Base-by-base conservation (phyloP, 306 rosid species). In the Acacia melanoxylon region DNA sequence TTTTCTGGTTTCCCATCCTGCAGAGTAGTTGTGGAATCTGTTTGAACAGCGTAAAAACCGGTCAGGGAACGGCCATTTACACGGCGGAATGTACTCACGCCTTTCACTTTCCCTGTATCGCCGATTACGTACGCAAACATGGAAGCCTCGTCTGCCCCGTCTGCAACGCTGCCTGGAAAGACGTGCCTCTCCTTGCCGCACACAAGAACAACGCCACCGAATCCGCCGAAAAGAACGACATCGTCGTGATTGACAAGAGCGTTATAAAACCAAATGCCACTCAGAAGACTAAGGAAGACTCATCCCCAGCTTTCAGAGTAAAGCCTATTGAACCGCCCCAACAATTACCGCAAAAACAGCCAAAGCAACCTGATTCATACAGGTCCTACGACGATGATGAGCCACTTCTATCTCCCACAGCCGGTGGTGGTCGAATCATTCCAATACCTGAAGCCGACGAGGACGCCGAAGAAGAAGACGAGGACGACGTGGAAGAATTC, bases 1-100 rank as follows among this genome's bases (percentile, higher is more conserved):
- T 22, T 62, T 31, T 31, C 35, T 16, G 22, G 13, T 24, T 11
- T 48, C 2, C 3, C 13, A 48, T 56, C 41, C 66, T 80, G 10
- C 98, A 95, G 99, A 93, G 92, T 81, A 93, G 97, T 82, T 95
- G 99, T 73, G 98, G 97, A 85, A 91, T 95, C 76, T 95, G 99
- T 83, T 87, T 91, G 90, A 93, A 82, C 45, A 92, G 93, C 83
- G 98, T 95, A 83, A 95, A 93, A 66, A 91, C 98, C 2, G 99
- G 99, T 27, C 99, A 95, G 31, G 97, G 99, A 11, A 95, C 94
- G 25, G 99, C 99, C 46, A 95, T 95, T 61, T 95, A 93, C 94
- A 95, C 99, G 2, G 99, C 98, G 2, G 99, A 95, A 82, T 95
- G 99, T 31, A 62, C 84, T 6, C 99, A 95, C 82, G 97, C 98